Conservation (phyloP, 192 early-diverging fungal genomes). For the Gaertneriomyces semiglobifer region DNA sequence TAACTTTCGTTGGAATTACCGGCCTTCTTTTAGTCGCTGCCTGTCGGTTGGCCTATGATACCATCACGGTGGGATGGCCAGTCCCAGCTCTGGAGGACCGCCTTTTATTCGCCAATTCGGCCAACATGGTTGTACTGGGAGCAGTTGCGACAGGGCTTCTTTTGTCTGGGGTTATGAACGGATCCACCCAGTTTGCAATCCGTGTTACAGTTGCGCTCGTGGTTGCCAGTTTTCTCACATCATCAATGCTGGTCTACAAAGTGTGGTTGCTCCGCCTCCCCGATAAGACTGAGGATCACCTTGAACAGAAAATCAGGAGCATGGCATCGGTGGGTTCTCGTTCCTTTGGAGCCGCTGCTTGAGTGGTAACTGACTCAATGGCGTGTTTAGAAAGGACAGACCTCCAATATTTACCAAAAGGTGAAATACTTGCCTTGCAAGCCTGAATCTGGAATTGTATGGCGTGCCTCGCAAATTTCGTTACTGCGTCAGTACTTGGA, state of each 20-base stretch:
- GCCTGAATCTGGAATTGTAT: slow-evolving; percentile 9
- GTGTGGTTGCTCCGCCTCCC: slow-evolving; percentile 1
- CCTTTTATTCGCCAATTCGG: slow-evolving; percentile 13
- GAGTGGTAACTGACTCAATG: neutral
- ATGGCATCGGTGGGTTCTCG: slow-evolving; percentile 9
- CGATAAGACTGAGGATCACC: slow-evolving; percentile 4
- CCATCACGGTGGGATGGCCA: slow-evolving; percentile 15
- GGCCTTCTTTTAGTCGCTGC: slow-evolving; percentile 9
- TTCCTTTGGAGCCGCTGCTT: neutral
- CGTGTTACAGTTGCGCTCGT: slow-evolving; percentile 13
- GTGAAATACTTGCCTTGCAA: slow-evolving; percentile 12
- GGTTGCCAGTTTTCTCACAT: neutral
- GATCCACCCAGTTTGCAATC: slow-evolving; percentile 15
- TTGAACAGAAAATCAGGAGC: neutral
- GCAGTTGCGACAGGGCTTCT: slow-evolving; percentile 12
- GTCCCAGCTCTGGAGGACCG: slow-evolving; percentile 22
- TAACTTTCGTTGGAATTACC: neutral
- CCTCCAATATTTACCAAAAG: slow-evolving; percentile 14
- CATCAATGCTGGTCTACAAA: slow-evolving; percentile 15
- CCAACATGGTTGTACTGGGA: slow-evolving; percentile 10
- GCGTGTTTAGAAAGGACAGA: slow-evolving; percentile 10
- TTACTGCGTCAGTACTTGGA: slow-evolving; percentile 8
- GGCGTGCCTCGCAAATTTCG: slow-evolving; percentile 13
- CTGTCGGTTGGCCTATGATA: slow-evolving; percentile 1
- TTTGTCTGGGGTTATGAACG: slow-evolving; percentile 15